These are phyloP conservation scores for Hyphopichia burtonii DNA, from an alignment of 1,139 yeast genomes.

Conservation along the genomic window DNA sequence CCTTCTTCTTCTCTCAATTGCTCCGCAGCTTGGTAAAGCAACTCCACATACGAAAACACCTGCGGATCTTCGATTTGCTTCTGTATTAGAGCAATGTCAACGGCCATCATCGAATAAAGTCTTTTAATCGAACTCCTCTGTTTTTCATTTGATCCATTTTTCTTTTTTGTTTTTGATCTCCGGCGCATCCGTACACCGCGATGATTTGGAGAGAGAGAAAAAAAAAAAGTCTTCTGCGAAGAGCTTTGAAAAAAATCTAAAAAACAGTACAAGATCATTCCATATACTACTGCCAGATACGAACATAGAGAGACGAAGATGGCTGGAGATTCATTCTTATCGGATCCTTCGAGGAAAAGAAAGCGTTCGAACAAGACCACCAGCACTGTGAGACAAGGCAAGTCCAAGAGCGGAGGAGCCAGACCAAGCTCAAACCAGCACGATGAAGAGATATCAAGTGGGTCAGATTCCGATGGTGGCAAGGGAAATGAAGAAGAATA, in stretches of 20 bases:
- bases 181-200: background rate
- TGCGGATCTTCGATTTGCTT: background rate
- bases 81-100: background rate
- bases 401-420: slow-evolving; percentile 7
- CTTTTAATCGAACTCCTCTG: too few species aligned
- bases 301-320: slow-evolving; percentile 17
- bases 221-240: background rate
- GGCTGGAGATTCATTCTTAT: slow-evolving; percentile 61
- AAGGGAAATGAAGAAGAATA: slow-evolving; percentile 22
- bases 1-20: background rate
- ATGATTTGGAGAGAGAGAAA: background rate
- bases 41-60: background rate
- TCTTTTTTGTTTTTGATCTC: background rate
- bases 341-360: slow-evolving; percentile 58
- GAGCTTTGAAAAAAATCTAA: background rate
- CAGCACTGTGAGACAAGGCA: slow-evolving; percentile 9
- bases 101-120: too few species aligned
- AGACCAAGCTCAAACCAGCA: slow-evolving; percentile 7
- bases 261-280: background rate
- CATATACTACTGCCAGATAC: too few species aligned
- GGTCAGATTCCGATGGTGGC: slow-evolving; percentile 31
- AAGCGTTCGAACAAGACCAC: slow-evolving; percentile 35
- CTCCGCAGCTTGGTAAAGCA: background rate
- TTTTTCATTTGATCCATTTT: background rate
- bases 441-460: slow-evolving; percentile 45